Percentiles rank a stretch among this genome's conserved stretches.
phyloP scores from a whole-genome alignment of 2,329 filamentous ascomycete species.

The Orbilia oligospora region DNA sequence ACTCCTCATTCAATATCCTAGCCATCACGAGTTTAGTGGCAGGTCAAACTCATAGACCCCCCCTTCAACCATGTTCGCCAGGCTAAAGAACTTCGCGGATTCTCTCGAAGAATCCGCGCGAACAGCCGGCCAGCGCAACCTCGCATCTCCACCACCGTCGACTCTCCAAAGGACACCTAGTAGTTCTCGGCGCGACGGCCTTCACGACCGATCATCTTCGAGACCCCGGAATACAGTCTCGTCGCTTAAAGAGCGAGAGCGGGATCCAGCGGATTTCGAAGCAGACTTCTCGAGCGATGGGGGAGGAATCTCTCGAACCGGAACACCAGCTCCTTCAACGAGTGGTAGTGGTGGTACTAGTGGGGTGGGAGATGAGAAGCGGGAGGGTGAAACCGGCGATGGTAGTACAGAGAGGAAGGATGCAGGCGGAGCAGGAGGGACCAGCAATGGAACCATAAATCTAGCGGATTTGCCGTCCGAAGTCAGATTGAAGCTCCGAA shows the following conservation, averaged over 20 bases:
- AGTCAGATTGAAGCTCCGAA: constrained; percentile 80
- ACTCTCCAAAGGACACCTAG: constrained; percentile 46
- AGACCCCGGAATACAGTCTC: constrained; percentile 51
- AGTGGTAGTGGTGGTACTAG: constrained; percentile 27
- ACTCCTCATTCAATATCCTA: constrained; percentile 18
- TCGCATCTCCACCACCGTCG: constrained; percentile 43
- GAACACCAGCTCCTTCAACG: constrained; percentile 48
- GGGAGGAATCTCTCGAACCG: constrained; percentile 40
- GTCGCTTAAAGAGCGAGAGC: constrained; percentile 52
- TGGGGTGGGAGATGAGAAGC: constrained; percentile 54
- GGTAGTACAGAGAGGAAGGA: constrained; percentile 55
- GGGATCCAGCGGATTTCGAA: constrained; percentile 60
- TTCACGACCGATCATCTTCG: constrained; percentile 38
- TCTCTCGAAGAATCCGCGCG: constrained; percentile 60
- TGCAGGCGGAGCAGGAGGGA: constrained; percentile 17
- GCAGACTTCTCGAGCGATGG: constrained; percentile 57
- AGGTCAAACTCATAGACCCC: constrained; percentile 26
- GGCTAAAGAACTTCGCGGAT: constrained; percentile 57
- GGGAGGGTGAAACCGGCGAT: constrained; percentile 48
- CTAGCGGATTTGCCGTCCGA: constrained; percentile 78
- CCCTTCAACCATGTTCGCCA: constrained; percentile 43
- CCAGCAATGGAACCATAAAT: constrained; percentile 35
- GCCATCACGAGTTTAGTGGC: constrained; percentile 34
- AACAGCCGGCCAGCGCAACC: constrained; percentile 48
- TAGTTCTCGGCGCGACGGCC: constrained; percentile 44